These are phyloP conservation scores for Kluyveromyces marxianus DNA, from an alignment of 1,139 yeast genomes.

Conservation along the genomic window DNA sequence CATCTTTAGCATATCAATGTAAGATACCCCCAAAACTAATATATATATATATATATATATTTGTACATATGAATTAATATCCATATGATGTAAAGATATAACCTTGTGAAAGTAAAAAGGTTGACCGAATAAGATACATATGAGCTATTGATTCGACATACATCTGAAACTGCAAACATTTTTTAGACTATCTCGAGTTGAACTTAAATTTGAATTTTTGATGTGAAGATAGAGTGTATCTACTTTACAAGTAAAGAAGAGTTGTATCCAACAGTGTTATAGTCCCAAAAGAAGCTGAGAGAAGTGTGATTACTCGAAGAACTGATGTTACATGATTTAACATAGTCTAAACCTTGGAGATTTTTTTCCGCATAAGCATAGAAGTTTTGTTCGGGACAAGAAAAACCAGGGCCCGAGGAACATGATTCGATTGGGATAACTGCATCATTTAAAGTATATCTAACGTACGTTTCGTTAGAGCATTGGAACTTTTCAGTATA, in stretches of 20 bases:
- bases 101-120: too few relatives aligned
- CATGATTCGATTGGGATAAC: constrained; percentile 49
- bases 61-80: too few relatives aligned
- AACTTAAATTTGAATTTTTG: too few relatives aligned
- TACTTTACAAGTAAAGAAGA: constrained; percentile 17
- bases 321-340: constrained; percentile 32
- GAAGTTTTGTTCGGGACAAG: constrained; percentile 42
- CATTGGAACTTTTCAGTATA: constrained; percentile 45
- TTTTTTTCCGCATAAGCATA: constrained; percentile 31
- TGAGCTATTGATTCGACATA: too few relatives aligned
- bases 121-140: too few relatives aligned
- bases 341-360: constrained; percentile 31
- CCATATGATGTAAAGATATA: too few relatives aligned
- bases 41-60: too few relatives aligned
- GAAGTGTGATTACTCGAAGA: constrained; percentile 17
- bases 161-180: too few relatives aligned
- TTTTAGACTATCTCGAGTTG: too few relatives aligned
- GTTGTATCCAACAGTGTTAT: constrained; percentile 11
- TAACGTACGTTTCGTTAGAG: constrained; percentile 35
- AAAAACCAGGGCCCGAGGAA: constrained; percentile 52
- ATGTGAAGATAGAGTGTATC: not conserved
- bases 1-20: too few relatives aligned
- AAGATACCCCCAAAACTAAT: too few relatives aligned
- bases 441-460: constrained; percentile 51
- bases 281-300: constrained; percentile 29